Evolutionary conservation across 805 yeast genomes (phyloP).

Genomic region (Saturnispora zaruensis): DNA sequence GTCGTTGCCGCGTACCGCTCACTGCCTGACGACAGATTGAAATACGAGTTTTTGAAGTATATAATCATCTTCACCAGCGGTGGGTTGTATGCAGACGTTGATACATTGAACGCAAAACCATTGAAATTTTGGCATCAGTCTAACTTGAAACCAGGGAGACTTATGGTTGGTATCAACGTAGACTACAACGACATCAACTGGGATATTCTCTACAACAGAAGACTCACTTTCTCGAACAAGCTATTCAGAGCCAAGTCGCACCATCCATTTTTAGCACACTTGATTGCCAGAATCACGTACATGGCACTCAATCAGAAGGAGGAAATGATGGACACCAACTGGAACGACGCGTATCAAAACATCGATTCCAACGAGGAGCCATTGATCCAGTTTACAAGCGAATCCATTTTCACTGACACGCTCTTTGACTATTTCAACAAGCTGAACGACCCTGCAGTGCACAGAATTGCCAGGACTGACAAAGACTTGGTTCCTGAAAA

Average conservation of each 20-base stretch:
- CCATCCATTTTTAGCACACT: slow-evolving; percentile 29
- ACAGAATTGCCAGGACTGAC: slow-evolving; percentile 26
- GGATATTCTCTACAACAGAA: slow-evolving; percentile 27
- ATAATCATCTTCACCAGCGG: slow-evolving; percentile 43
- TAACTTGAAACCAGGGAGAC: slow-evolving; percentile 15
- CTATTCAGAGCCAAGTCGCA: slow-evolving; percentile 26
- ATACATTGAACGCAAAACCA: slow-evolving; percentile 47
- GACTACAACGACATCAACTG: slow-evolving; percentile 28
- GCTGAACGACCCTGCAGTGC: slow-evolving; percentile 21
- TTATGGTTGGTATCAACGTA: slow-evolving; percentile 25
- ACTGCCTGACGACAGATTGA: slow-evolving; percentile 43
- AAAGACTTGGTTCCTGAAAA: slow-evolving; percentile 20
- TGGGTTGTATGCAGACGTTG: slow-evolving; percentile 58
- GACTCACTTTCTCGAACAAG: slow-evolving; percentile 24
- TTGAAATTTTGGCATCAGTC: slow-evolving; percentile 26
- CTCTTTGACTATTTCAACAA: slow-evolving; percentile 27
- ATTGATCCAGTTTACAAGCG: slow-evolving; percentile 27
- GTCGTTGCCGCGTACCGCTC: slow-evolving; percentile 40
- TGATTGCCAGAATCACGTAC: slow-evolving; percentile 27
- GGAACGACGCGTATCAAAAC: slow-evolving; percentile 25
- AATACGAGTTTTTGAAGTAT: slow-evolving; percentile 49
- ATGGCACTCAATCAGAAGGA: slow-evolving; percentile 22
- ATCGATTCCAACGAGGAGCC: slow-evolving; percentile 30
- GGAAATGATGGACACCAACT: slow-evolving; percentile 19
- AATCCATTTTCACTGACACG: slow-evolving; percentile 30